Percentiles rank a stretch among this genome's conserved stretches.
Conservation (phyloP, 257 asterid genomes). For the Nicotiana undulata region DNA sequence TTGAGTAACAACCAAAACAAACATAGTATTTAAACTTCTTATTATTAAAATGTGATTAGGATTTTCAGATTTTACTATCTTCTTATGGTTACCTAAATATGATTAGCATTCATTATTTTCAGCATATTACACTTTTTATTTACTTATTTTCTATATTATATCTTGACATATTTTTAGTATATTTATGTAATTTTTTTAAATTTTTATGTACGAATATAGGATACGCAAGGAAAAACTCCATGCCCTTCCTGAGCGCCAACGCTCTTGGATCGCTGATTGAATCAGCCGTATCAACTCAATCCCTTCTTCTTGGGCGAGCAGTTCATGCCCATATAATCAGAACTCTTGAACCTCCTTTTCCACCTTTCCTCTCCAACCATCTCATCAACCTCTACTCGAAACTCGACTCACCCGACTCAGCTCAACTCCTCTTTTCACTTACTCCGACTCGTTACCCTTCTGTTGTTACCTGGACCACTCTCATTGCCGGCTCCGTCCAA, state of each 20-base stretch:
- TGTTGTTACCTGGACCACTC: slow-evolving; percentile 86
- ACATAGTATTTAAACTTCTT: no score
- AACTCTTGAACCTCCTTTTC: slow-evolving; percentile 26
- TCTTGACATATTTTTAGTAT: no score
- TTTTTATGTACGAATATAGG: no score
- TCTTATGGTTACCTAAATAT: no score
- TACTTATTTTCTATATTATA: no score
- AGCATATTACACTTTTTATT: no score
- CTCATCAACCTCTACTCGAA: slow-evolving; percentile 87
- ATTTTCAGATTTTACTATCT: no score
- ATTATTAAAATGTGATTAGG: no score
- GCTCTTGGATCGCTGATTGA: slow-evolving; percentile 52
- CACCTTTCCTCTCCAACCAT: slow-evolving; percentile 62
- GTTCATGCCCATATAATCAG: slow-evolving; percentile 55
- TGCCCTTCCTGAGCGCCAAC: slow-evolving; percentile 43
- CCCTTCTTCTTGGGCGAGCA: slow-evolving; percentile 53
- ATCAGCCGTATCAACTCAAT: slow-evolving; percentile 51
- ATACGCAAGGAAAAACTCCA: no score
- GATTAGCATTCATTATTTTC: no score
- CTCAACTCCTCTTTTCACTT: slow-evolving; percentile 43
- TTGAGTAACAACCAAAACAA: no score
- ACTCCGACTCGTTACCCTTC: slow-evolving; percentile 53
- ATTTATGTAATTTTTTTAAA: no score
- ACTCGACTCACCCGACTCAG: slow-evolving; percentile 54
- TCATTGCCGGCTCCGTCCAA: slow-evolving; percentile 77